Conservation (phyloP, 2,329 filamentous ascomycete species). For the Diaporthe ampelina region DNA sequence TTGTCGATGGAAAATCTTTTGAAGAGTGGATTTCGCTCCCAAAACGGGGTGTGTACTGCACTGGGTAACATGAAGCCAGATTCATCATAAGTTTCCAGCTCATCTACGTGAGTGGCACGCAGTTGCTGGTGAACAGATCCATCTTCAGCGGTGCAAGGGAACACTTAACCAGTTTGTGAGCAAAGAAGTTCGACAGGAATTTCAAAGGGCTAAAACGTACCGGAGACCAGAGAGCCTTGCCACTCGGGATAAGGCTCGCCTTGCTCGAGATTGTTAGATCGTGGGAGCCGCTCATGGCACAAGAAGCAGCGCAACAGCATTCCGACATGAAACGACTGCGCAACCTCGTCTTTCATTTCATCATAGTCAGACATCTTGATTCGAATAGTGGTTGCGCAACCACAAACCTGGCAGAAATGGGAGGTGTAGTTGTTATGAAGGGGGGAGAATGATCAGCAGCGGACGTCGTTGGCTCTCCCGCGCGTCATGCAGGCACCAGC, state of each 20-base stretch:
- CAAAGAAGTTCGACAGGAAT: not conserved
- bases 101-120: not conserved
- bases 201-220: not conserved
- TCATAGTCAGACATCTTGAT: not conserved
- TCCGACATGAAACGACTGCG: not conserved
- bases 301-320: slow-evolving; percentile 3
- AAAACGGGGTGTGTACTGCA: not conserved
- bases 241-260: not conserved
- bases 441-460: no score
- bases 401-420: no score
- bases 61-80: not conserved
- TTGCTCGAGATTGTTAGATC: not conserved
- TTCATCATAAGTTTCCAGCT: not conserved
- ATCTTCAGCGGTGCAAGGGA: not conserved
- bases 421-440: no score
- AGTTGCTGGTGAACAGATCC: not conserved
- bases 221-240: not conserved
- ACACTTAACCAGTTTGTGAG: not conserved
- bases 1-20: not conserved
- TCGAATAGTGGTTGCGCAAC: not conserved
- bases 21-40: not conserved
- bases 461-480: no score
- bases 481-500: no score
- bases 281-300: not conserved
- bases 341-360: no score